Evolutionary conservation across 2,329 filamentous ascomycete genomes (phyloP), one percentile per base, ranked within the genome.

Genomic region (Paracoccidioides brasiliensis): DNA sequence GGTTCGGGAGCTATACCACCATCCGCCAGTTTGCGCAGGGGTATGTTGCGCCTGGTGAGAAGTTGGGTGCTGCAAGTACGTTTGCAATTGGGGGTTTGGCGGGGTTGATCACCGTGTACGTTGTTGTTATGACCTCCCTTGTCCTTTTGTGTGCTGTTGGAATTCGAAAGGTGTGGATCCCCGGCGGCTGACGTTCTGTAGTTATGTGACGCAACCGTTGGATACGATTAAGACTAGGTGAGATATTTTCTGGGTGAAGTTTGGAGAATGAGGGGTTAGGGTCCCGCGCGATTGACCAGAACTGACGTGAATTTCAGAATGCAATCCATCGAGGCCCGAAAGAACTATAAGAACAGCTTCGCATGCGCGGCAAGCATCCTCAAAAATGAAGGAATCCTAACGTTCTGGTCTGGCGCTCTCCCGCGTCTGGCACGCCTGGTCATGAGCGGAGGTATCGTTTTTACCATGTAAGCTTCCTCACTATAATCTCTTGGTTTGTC

Each of bases 371-470:
- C 80, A 9, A 78, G 84, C 65, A 95, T 98, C 61, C 86, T 93
- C 70, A 87, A 83, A 72, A 83, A 96, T 54, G 93, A 98, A 72
- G 91, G 93, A 2, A 55, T 97, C 10, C 69, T 91, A 43, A 95
- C 90, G 0, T 87, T 97, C 61, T 98, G 93, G 93, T 91, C 88
- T 62, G 93, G 93, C 32, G 91, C 93, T 28, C 67, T 97, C 62
- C 93, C 93, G 0, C 78, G 93, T 54, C 72, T 98, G 64, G 91
- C 83, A 30, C 78, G 93, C 56, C 70, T 98, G 63, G 86, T 96
- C 44, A 72, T 97, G 71, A 96, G 90, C 66, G 93, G 93, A 55
- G 93, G 93, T 15, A 95, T 98, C 66, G 93, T 98, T 43, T 98
- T 98, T 67, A 94, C 93, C 28, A 94, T 97, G 81, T 85, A 72